Evolutionary conservation across 257 asterid species (phyloP), one percentile per base, ranked within the genome.

Genomic region (Forsythia viridissima): DNA sequence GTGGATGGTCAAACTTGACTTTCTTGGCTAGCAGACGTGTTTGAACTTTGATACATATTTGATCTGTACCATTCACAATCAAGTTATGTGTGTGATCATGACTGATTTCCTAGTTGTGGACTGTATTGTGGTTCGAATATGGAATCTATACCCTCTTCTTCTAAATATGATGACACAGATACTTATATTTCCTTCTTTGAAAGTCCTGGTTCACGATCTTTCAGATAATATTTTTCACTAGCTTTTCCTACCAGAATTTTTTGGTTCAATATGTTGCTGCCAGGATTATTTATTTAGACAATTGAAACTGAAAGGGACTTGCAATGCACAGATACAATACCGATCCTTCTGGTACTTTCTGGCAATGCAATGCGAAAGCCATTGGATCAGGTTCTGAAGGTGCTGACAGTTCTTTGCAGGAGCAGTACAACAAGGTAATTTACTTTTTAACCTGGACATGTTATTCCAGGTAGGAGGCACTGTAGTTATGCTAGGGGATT

Each of bases 381-480:
- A 94, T 94, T 72, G 99, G 97, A n/a, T 93, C 98, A 18, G 96
- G 98, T 69, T 94, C 98, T 1, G 98, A 93, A 91, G 99, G 99
- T 37, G 99, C 99, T 80, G 99, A 94, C 83, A 94, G 99, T 90
- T 91, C 99, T 74, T 83, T 94, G 91, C 99, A 93, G 78, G 99
- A 94, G 97, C 99, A 93, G 80, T 94, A 74, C 72, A 90, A 90
- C 85, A 88, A 92, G 92, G 98, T 92, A 87, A 55, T n/a, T 7
- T 0, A 4, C 42, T 41, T 63, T 41, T 18, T 68, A 18, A 67
- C 46, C 0, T 1, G 1, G 68, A 39, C 43, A 75, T 0, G 30
- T 18, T 18, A 48, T 59, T 72, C 67, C 20, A 18, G 38, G 61
- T 38, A 73, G 68, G 37, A 61, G 37, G 34, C 15, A 61, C 36